These are phyloP conservation scores for Wallacemonas rigidus DNA, from an alignment of 208 protist species.

Conservation along the genomic window DNA sequence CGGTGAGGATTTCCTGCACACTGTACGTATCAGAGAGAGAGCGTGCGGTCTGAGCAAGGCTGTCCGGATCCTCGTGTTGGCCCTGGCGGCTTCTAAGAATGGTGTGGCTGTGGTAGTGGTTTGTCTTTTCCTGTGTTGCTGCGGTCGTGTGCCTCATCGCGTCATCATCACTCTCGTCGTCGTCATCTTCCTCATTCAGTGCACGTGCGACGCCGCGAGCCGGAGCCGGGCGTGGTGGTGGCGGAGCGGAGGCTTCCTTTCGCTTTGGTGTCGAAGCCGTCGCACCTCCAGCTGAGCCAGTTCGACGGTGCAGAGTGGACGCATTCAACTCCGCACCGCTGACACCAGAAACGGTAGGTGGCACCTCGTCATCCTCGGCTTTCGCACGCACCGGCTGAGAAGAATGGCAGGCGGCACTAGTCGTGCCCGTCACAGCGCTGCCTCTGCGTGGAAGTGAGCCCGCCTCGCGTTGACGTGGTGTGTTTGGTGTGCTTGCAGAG, in stretches of 20 bases:
- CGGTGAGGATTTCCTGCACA: constrained; percentile 79
- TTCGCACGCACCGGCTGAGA: too few species aligned
- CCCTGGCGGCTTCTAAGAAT: neutral
- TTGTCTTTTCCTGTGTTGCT: neutral
- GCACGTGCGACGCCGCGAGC: neutral
- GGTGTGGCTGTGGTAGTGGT: neutral
- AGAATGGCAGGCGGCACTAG: neutral
- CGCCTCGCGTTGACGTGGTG: constrained; percentile 1
- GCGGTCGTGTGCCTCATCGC: neutral
- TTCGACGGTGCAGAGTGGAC: neutral
- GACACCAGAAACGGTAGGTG: too few species aligned
- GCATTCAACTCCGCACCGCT: too few species aligned
- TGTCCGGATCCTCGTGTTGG: neutral
- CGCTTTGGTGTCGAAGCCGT: neutral
- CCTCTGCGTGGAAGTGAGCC: neutral
- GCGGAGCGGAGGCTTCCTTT: neutral
- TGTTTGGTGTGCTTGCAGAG: neutral
- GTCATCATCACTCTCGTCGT: neutral
- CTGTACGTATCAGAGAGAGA: constrained; percentile 46
- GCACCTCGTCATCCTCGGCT: too few species aligned
- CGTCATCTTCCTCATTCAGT: constrained; percentile 10
- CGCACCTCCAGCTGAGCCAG: neutral
- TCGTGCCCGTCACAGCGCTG: neutral
- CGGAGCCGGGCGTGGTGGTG: neutral
- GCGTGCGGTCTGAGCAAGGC: neutral